Evolutionary conservation across 208 protist genomes (phyloP), one percentile per base, ranked within the genome.

Genomic region (Leishmania martiniquensis): DNA sequence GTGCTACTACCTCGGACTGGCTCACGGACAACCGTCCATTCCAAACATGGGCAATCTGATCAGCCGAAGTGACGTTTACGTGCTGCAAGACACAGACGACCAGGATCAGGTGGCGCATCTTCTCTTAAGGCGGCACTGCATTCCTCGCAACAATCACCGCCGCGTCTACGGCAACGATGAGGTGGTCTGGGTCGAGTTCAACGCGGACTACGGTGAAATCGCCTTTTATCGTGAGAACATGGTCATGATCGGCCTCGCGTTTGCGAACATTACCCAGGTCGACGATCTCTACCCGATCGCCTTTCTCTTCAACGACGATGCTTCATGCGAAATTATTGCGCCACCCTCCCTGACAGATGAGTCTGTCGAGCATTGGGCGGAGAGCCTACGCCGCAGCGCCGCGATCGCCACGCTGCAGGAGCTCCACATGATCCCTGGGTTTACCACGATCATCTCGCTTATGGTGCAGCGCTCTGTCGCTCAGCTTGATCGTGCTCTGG

Each of bases 251-350:
- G 95, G 95, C 10, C 85, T 96, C 34, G 95, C 91, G 7, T 98
- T 98, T 81, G 89, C 87, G 39, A 95, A 93, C 69, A 89, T 98
- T 71, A 79, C 87, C 13, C 77, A 76, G 57, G 82, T 87, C 9
- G 90, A 96, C 76, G 85, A 97, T 78, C 80, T 96, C 39, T 96
- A 95, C 75, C 93, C 95, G 0, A 91, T 98, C 67, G 95, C 93
- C 12, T 97, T 91, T 73, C 91, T 88, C 85, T 98, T 94, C 78
- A 98, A 98, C 85, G 89, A 95, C 12, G 93, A 96, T 75, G 93
- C 93, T 22, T 87, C 85, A 52, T 96, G 93, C 81, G 95, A 98
- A 78, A 89, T 98, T 34, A 76, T 97, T 62, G 73, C 85, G 25
- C 85, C 87, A 29, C 88, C 91, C 29, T 52, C 82, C n/a, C 62